A percentile compares a stretch with the other conserved stretches of the same genome.
These are phyloP conservation scores for Pseudopyricularia javanii DNA, from an alignment of 2,329 filamentous ascomycete species.

Conservation along the genomic window DNA sequence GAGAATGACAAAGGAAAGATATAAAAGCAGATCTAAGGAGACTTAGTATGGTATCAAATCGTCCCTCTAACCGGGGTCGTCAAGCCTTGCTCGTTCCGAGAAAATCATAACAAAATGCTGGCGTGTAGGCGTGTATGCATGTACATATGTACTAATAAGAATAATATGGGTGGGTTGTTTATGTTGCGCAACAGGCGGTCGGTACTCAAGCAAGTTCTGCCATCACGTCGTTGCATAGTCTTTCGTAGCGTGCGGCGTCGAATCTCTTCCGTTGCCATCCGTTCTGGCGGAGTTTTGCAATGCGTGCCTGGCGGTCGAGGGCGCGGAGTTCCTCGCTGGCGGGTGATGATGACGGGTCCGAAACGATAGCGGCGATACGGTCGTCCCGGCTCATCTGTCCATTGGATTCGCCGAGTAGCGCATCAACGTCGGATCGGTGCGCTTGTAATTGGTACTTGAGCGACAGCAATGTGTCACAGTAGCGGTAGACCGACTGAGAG, in stretches of 20 bases:
- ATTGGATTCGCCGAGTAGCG: slow-evolving; percentile 17
- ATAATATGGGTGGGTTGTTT: background rate
- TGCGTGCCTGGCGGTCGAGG: slow-evolving; percentile 34
- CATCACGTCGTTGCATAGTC: slow-evolving; percentile 36
- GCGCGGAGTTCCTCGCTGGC: slow-evolving; percentile 21
- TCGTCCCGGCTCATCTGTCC: background rate
- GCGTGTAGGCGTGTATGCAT: background rate
- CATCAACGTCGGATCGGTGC: slow-evolving; percentile 34
- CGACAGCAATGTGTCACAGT: slow-evolving; percentile 32
- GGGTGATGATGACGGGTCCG: slow-evolving; percentile 10
- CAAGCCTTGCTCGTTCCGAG: background rate
- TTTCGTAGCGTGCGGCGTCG: slow-evolving; percentile 38
- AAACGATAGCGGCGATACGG: background rate
- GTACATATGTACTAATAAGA: background rate
- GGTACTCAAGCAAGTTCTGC: slow-evolving; percentile 28
- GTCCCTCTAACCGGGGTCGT: background rate
- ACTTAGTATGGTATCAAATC: background rate
- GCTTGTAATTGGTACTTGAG: slow-evolving; percentile 35
- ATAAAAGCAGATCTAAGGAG: background rate
- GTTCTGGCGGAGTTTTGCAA: slow-evolving; percentile 38
- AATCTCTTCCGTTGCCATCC: slow-evolving; percentile 46
- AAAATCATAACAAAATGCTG: background rate
- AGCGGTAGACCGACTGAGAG: slow-evolving; percentile 32
- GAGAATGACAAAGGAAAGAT: background rate
- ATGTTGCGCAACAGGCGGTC: background rate